Evolutionary conservation across 768 basidiomycete species (phyloP), one percentile per base, ranked within the genome.

Genomic region (Rhizopogon vinicolor): DNA sequence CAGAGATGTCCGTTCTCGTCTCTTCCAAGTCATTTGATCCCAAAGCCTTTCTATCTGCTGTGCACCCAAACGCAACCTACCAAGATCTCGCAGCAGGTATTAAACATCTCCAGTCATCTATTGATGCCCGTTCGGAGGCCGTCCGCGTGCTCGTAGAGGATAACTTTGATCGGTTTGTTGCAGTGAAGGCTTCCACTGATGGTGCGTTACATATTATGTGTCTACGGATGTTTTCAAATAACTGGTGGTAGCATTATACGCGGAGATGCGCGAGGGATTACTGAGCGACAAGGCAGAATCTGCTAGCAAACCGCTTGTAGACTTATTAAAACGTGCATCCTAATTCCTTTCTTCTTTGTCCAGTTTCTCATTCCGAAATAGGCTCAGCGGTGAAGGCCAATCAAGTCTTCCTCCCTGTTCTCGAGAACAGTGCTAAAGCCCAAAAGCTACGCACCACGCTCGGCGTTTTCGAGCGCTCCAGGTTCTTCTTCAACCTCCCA

Each of bases 401-500:
- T 60, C 92, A 95, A 63, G 92, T 98, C 5, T 98, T 97, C 69
- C 80, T 98, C 2, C 97, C 97, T 1, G 91, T 98, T 29, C 78
- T 99, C 41, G 96, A 98, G 68, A 98, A 98, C 59, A 85, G 94
- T 3, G 86, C 91, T 33, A 98, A 98, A 66, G 93, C 96, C 13
- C 86, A 93, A 65, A 92, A 94, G 68, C 75, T 99, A 4, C 86
- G 91, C 39, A 91, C 89, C 0, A 98, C 97, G 0, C 82, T 98
- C 6, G 89, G 92, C 35, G 92, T 98, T 18, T 98, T 99, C 60
- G 96, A 98, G 62, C 82, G 93, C 42, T 95, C 92, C 50, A 96
- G 95, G 64, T 99, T 98, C 79, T 92, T 98, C 71, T 98, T 98
- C 80, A 98, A 96, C 64, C 80, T 99, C n/a, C 96, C 97, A 0